A percentile compares a stretch with the other conserved stretches of the same genome.
phyloP scores from a whole-genome alignment of 208 protist species.

The Trypanosoma congolense region DNA sequence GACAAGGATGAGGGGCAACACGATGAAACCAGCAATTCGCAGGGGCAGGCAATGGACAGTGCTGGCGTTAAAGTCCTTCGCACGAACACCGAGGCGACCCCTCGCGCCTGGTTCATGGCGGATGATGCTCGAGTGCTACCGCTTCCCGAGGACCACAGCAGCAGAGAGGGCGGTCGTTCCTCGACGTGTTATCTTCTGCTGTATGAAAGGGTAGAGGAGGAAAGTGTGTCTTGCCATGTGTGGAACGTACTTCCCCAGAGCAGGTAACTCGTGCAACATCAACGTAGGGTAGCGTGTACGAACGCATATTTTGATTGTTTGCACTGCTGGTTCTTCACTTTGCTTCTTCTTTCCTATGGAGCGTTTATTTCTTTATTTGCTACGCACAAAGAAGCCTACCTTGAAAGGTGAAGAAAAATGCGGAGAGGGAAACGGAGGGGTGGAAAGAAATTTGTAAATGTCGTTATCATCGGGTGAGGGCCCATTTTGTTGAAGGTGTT shows the following conservation, averaged over 20 bases:
- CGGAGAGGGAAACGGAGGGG: no score
- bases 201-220: constrained; percentile 58
- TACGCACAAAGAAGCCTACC: no score
- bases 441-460: no score
- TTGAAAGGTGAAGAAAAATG: no score
- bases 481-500: no score
- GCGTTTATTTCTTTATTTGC: no score
- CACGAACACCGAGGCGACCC: not conserved
- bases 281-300: not conserved
- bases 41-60: no score
- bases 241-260: constrained; percentile 34
- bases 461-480: no score
- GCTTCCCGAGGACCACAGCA: constrained; percentile 14
- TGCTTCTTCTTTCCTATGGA: not conserved
- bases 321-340: not conserved
- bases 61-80: no score
- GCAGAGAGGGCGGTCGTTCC: constrained; percentile 17
- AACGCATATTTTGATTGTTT: not conserved
- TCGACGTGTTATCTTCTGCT: constrained; percentile 54
- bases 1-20: constrained; percentile 5
- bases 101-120: constrained; percentile 31
- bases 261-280: no score
- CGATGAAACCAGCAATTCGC: constrained; percentile 8
- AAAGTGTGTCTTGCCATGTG: constrained; percentile 31
- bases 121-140: constrained; percentile 44